Conservation (phyloP, 192 early-diverging fungal genomes). For the Coemansia reversa region DNA sequence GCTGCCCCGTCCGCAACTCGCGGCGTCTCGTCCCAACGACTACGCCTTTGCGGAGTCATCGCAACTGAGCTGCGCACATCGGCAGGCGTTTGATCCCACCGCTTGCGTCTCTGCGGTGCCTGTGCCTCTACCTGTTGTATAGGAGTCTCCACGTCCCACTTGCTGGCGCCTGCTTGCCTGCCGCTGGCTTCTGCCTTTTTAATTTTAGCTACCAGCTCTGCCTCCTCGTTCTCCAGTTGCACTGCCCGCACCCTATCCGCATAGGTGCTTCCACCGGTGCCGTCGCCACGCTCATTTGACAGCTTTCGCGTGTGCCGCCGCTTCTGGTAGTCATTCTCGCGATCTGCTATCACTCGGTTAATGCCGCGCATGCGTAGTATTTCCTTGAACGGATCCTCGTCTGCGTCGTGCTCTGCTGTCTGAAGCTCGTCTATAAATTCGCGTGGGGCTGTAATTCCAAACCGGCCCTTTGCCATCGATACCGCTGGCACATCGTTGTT, state of each 20-base stretch:
- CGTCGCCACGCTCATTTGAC: slow-evolving; percentile 77
- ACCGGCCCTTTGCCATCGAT: slow-evolving; percentile 56
- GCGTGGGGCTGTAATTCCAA: slow-evolving; percentile 76
- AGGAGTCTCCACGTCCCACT: slow-evolving; percentile 84
- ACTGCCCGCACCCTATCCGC: slow-evolving; percentile 82
- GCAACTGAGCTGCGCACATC: slow-evolving; percentile 43
- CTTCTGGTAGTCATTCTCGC: slow-evolving; percentile 85
- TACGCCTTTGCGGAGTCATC: slow-evolving; percentile 33
- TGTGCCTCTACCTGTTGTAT: slow-evolving; percentile 40
- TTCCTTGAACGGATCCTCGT: slow-evolving; percentile 66
- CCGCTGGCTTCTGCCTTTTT: slow-evolving; percentile 68
- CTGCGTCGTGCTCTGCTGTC: slow-evolving; percentile 49
- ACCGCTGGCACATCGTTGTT: neutral
- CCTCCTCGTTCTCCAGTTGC: slow-evolving; percentile 82
- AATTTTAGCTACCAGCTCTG: slow-evolving; percentile 66
- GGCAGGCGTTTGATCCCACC: slow-evolving; percentile 73
- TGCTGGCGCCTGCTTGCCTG: slow-evolving; percentile 38
- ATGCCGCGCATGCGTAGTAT: slow-evolving; percentile 36
- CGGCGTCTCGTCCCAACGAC: slow-evolving; percentile 69
- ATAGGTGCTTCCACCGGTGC: slow-evolving; percentile 62
- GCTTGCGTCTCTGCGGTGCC: slow-evolving; percentile 54
- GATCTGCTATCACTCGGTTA: slow-evolving; percentile 72
- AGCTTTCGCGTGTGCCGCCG: slow-evolving; percentile 75
- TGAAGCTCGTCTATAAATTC: slow-evolving; percentile 72
- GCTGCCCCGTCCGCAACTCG: slow-evolving; percentile 37